A percentile compares a stretch with the other conserved stretches of the same genome.
Evolutionary conservation across 257 asterid species (phyloP).

Genomic region (Mitragyna speciosa): DNA sequence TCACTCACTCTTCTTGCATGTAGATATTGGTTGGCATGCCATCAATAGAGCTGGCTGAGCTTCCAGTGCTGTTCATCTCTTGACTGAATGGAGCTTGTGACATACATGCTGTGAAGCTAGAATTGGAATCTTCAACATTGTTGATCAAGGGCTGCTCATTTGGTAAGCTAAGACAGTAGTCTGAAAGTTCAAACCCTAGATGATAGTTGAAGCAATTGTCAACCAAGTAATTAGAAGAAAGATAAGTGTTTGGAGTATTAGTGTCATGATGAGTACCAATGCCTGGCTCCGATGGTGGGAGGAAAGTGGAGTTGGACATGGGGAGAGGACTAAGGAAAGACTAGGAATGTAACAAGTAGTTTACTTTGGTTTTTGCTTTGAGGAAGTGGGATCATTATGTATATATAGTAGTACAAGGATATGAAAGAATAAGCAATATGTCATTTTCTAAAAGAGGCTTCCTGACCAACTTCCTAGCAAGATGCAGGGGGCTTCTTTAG

Average conservation of each 20-base stretch:
- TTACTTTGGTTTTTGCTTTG: background rate
- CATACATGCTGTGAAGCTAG: background rate
- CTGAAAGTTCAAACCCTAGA: constrained; percentile 19
- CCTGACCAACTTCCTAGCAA: constrained; percentile 30
- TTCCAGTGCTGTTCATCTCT: constrained; percentile 19
- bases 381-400: constrained; percentile 8
- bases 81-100: constrained; percentile 3
- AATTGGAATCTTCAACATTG: constrained; percentile 2
- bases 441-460: constrained; percentile 19
- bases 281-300: constrained; percentile 6
- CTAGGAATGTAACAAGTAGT: background rate
- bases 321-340: background rate
- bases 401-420: background rate
- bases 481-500: constrained; percentile 16
- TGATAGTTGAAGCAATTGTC: background rate
- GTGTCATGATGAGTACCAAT: background rate
- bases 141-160: background rate
- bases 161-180: background rate
- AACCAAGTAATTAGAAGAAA: background rate
- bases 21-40: constrained; percentile 9
- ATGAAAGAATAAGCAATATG: background rate
- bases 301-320: constrained; percentile 19
- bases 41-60: constrained; percentile 20
- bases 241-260: background rate
- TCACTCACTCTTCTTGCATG: constrained; percentile 23